Conservation (phyloP, 768 basidiomycete species). For the Cystobasidiopsis lactophilus region DNA sequence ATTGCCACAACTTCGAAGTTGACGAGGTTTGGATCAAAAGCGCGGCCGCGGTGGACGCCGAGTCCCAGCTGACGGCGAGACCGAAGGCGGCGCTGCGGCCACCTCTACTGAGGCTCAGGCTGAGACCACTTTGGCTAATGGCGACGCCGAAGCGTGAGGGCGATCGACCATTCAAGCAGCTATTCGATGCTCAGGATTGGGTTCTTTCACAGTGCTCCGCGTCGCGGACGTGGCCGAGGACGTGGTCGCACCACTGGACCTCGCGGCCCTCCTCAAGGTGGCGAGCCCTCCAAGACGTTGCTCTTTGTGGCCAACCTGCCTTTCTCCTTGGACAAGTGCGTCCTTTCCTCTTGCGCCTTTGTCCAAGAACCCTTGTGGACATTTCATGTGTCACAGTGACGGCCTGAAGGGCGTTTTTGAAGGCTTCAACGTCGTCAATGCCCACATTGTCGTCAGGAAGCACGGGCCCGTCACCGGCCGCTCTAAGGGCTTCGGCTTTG, state of each 20-base stretch:
- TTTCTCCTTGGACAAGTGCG: conserved; percentile 33
- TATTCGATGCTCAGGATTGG: not conserved
- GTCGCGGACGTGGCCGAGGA: conserved; percentile 3
- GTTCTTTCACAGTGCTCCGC: not conserved
- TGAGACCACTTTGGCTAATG: conserved; percentile 31
- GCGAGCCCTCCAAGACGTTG: conserved; percentile 58
- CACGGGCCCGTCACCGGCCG: conserved; percentile 54
- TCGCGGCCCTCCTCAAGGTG: conserved; percentile 42
- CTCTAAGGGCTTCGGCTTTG: conserved; percentile 95
- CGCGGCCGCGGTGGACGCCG: not conserved
- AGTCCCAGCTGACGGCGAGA: conserved; percentile 35
- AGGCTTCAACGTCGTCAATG: conserved; percentile 56
- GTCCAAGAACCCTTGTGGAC: conserved; percentile 26
- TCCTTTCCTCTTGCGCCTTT: not conserved
- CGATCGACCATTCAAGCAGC: too few relatives aligned
- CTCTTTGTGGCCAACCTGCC: conserved; percentile 95
- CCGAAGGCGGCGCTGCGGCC: conserved; percentile 30
- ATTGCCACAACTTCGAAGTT: too few relatives aligned
- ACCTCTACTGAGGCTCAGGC: conserved; percentile 34
- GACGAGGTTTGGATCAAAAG: too few relatives aligned
- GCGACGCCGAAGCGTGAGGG: too few relatives aligned
- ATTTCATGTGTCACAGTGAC: conserved; percentile 35
- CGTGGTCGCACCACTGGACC: conserved; percentile 31
- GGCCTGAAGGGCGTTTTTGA: conserved; percentile 62
- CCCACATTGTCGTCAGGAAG: conserved; percentile 68